phyloP scores from a whole-genome alignment of 2,329 filamentous ascomycete species.

The Ophiostoma quercus region DNA sequence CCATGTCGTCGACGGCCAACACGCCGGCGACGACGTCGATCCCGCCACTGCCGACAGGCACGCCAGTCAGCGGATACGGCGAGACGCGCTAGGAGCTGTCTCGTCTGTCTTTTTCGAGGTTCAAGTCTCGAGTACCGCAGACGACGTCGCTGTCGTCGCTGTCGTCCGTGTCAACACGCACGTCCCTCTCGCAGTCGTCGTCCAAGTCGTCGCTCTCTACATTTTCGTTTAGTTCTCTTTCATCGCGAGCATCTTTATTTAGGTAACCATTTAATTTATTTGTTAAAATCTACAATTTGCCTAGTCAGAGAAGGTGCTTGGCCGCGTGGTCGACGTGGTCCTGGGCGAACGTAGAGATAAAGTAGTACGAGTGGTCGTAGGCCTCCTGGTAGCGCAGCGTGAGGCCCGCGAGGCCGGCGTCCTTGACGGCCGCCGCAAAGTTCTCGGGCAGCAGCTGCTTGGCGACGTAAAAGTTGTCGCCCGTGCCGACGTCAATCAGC shows the following conservation, averaged over 20 bases:
- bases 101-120: background rate
- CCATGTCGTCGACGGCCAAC: background rate
- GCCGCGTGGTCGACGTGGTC: slow-evolving; percentile 91
- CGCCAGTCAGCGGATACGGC: slow-evolving; percentile 9
- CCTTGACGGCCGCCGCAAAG: slow-evolving; percentile 71
- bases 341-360: slow-evolving; percentile 83
- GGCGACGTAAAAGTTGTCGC: slow-evolving; percentile 95
- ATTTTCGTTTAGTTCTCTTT: background rate
- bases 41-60: background rate
- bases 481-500: slow-evolving; percentile 88
- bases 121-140: background rate
- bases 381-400: slow-evolving; percentile 78
- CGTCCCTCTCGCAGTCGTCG: background rate
- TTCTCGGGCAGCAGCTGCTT: slow-evolving; percentile 92
- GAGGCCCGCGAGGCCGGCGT: slow-evolving; percentile 66
- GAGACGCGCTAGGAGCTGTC: slow-evolving; percentile 42
- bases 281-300: too few species aligned
- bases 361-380: slow-evolving; percentile 97
- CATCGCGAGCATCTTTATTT: slow-evolving; percentile 14
- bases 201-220: slow-evolving; percentile 5
- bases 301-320: slow-evolving; percentile 57
- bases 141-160: background rate
- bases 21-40: background rate
- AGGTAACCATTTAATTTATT: too few species aligned
- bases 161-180: background rate